Evolutionary conservation across 2,329 filamentous ascomycete species (phyloP), one percentile per base, ranked within the genome.

Genomic region (Emmonsia crescens): DNA sequence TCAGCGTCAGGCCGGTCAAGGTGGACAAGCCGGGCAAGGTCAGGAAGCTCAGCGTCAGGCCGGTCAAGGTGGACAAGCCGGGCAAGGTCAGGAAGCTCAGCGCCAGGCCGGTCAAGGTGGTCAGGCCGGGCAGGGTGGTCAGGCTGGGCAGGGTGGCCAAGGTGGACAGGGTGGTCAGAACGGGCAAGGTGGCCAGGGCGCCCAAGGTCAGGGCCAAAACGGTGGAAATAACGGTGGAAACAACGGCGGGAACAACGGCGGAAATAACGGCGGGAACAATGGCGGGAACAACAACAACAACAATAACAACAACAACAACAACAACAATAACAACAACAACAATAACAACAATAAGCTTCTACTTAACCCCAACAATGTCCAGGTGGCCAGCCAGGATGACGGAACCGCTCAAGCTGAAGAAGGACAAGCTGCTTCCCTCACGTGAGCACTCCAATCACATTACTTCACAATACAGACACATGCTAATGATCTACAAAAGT

Each of bases 371-470:
- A 65, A 69, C 42, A 74, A 76, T 57, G 72, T 82, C 46, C 80
- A 82, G 66, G 68, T 65, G 4, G 76, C 70, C 19, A 62, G 62
- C 49, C 55, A 66, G 42, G 62, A 61, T 8, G 60, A 68, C 44
- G 68, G 67, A 60, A 61, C 63, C 33, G 63, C 61, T 2, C 60
- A 65, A 46, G 66, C 70, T 60, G 74, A 77, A 62, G 67, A 51
- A n/a, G 76, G 76, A 59, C 74, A 78, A 65, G 68, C 75, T 58
- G 66, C 77, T n/a, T 82, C 80, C 9, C 64, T 68, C 29, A 82
- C 78, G 78, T 81, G 68, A 63, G 74, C 66, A 52, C 44, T 19
- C 57, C 31, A 14, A 38, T 38, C 9, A n/a, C 33, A 2, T 59
- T 8, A 58, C 52, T 6, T 14, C 24, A 21, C 38, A n/a, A 31